These are phyloP conservation scores for Incumbomyces lentus DNA, from an alignment of 2,329 filamentous ascomycete genomes.

Conservation along the genomic window DNA sequence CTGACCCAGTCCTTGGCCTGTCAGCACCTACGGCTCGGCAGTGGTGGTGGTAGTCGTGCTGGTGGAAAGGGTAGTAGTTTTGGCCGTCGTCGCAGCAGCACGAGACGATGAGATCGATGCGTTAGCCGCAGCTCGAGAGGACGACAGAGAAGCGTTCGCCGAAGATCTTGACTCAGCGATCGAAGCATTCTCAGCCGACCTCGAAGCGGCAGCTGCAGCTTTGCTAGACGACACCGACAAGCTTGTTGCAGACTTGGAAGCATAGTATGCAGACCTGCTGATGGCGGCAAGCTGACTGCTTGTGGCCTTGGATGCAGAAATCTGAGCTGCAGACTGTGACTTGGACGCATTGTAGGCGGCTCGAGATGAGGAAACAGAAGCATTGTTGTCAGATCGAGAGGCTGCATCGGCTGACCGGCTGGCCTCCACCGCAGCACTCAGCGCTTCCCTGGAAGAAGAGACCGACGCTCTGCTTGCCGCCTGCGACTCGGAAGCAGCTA, in stretches of 20 bases:
- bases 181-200: background rate
- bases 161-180: background rate
- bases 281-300: background rate
- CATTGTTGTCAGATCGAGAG: background rate
- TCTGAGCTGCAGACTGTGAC: background rate
- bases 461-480: background rate
- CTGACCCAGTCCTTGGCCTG: no score
- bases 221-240: background rate
- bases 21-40: no score
- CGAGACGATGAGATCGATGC: background rate
- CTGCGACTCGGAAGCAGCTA: background rate
- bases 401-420: background rate
- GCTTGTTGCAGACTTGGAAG: background rate
- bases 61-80: background rate
- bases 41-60: background rate
- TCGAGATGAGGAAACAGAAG: background rate
- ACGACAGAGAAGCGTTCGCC: background rate
- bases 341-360: background rate
- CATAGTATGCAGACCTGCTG: background rate
- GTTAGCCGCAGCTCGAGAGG: background rate
- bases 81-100: background rate
- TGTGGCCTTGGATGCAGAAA: background rate
- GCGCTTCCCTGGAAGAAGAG: background rate
- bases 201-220: background rate
- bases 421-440: background rate